Evolutionary conservation across 2,329 filamentous ascomycete genomes (phyloP).

Genomic region (Ascochyta clinopodiicola): DNA sequence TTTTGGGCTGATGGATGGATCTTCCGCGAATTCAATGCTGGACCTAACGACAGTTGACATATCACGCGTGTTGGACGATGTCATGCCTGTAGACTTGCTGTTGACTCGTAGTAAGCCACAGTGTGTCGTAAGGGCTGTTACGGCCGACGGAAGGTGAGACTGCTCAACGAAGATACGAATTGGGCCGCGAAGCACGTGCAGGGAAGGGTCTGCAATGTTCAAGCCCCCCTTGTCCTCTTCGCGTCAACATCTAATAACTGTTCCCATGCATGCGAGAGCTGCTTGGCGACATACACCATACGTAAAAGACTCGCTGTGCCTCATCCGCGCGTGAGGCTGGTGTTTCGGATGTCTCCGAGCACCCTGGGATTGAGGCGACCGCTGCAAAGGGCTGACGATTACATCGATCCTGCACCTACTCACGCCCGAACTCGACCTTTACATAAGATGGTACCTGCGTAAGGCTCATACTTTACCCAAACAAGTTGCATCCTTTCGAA

Average conservation of each 20-base stretch:
- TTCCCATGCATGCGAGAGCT: slow-evolving; percentile 2
- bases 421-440: background rate
- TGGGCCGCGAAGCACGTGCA: background rate
- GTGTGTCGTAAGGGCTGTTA: background rate
- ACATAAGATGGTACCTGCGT: slow-evolving; percentile 1
- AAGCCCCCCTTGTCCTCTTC: background rate
- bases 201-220: background rate
- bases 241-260: slow-evolving; percentile 1
- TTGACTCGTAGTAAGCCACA: background rate
- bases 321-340: background rate
- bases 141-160: background rate
- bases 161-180: background rate
- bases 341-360: background rate
- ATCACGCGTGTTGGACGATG: no score
- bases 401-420: background rate
- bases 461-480: background rate
- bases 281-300: slow-evolving; percentile 1
- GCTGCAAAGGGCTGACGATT: background rate
- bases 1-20: background rate
- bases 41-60: background rate
- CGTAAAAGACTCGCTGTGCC: background rate
- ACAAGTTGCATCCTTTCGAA: background rate
- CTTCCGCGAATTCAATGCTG: background rate
- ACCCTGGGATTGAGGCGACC: background rate
- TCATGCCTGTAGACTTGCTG: no score